Conservation (phyloP, 192 early-diverging fungal genomes). For the Neocallimastix lanati region DNA sequence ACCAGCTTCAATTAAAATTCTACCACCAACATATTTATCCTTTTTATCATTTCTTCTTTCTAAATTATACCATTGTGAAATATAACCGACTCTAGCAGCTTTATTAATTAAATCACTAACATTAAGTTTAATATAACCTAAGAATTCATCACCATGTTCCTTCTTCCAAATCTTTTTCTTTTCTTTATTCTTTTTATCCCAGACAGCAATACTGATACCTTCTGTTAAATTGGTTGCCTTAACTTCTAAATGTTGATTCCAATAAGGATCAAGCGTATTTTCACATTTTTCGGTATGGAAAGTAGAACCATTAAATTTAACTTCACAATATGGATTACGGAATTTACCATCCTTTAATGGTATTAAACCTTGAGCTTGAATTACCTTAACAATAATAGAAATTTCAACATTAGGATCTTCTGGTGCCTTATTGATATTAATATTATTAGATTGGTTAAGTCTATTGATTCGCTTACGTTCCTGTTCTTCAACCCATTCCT, state of each 20-base stretch:
- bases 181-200: conserved; percentile 14
- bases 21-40: conserved; percentile 35
- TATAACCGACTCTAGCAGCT: conserved; percentile 11
- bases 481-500: not conserved
- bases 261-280: conserved; percentile 12
- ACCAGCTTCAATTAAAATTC: conserved; percentile 18
- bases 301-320: conserved; percentile 18
- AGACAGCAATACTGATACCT: conserved; percentile 19
- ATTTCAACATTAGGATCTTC: not conserved
- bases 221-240: conserved; percentile 10
- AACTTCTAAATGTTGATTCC: conserved; percentile 26
- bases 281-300: conserved; percentile 21
- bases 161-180: not conserved
- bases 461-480: not conserved
- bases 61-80: conserved; percentile 14
- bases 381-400: conserved; percentile 16
- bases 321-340: conserved; percentile 25
- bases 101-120: conserved; percentile 16
- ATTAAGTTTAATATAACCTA: conserved; percentile 18
- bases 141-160: conserved; percentile 16
- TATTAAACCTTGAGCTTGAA: conserved; percentile 20
- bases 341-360: conserved; percentile 20
- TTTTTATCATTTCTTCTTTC: conserved; percentile 18
- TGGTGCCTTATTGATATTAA: not conserved
- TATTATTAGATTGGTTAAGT: too few species aligned